These are phyloP conservation scores for rapeseed (Brassica napus) DNA, from an alignment of 345 rosid genomes.

Conservation along the genomic window DNA sequence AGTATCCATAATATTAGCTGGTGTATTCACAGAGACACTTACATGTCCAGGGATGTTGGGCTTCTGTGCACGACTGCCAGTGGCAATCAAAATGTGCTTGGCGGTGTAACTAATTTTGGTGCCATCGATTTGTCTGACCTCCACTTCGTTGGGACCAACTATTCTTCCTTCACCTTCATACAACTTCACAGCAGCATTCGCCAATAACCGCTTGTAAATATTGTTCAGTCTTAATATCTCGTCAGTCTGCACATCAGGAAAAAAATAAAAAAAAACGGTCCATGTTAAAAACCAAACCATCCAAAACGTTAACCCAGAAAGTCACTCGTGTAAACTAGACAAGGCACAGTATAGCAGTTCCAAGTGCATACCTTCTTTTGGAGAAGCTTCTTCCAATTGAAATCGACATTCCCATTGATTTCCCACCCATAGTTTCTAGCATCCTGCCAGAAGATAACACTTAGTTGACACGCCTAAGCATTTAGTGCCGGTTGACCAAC, in stretches of 20 bases:
- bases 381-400: conserved; percentile 88
- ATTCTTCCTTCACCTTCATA: conserved; percentile 97
- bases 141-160: conserved; percentile 88
- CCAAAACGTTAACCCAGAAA: no score
- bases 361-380: conserved; percentile 71
- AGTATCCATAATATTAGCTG: background rate
- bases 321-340: no score
- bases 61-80: conserved; percentile 92
- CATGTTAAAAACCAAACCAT: no score
- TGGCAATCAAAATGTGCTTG: conserved; percentile 92
- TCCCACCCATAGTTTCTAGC: conserved; percentile 97
- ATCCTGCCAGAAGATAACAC: conserved; percentile 50
- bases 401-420: conserved; percentile 69
- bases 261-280: background rate
- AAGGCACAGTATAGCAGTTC: no score
- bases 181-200: conserved; percentile 88
- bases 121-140: conserved; percentile 91
- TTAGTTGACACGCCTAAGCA: no score
- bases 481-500: no score
- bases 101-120: conserved; percentile 81
- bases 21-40: background rate
- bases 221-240: conserved; percentile 89
- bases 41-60: conserved; percentile 88
- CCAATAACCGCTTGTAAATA: conserved; percentile 81
- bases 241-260: conserved; percentile 59